Evolutionary conservation across 129 eudicot genomes (phyloP).

Genomic region (Calendula officinalis): DNA sequence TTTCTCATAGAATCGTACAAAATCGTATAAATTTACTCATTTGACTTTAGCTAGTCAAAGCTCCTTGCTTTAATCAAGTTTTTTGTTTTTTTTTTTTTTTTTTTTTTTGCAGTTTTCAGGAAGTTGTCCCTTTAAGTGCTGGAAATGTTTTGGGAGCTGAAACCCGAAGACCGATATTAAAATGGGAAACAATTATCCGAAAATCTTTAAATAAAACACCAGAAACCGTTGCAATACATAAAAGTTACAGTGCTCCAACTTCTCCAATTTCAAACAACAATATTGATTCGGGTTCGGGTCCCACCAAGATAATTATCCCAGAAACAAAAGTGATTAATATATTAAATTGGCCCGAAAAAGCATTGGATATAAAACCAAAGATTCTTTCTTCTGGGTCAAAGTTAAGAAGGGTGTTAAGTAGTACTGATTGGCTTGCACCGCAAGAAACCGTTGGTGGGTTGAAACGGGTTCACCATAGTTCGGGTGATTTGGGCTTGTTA

Average conservation of each 20-base stretch:
- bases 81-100: slow-evolving; percentile 1
- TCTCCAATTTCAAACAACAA: slow-evolving; percentile 66
- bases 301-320: slow-evolving; percentile 15
- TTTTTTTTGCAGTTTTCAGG: slow-evolving; percentile 66
- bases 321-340: slow-evolving; percentile 30
- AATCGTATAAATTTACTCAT: not conserved
- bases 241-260: slow-evolving; percentile 92
- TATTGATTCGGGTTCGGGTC: slow-evolving; percentile 11
- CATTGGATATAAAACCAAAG: slow-evolving; percentile 58
- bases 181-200: slow-evolving; percentile 89
- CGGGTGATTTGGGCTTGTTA: slow-evolving; percentile 57
- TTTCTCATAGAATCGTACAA: not conserved
- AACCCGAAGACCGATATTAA: slow-evolving; percentile 67
- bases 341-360: slow-evolving; percentile 78
- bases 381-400: slow-evolving; percentile 50
- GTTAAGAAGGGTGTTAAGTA: slow-evolving; percentile 64
- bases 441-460: slow-evolving; percentile 36
- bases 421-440: slow-evolving; percentile 47
- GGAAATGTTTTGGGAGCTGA: slow-evolving; percentile 97
- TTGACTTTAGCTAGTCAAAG: slow-evolving; percentile 25
- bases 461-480: slow-evolving; percentile 67
- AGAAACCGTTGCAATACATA: slow-evolving; percentile 49
- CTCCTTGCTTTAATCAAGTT: slow-evolving; percentile 1
- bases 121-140: slow-evolving; percentile 92
- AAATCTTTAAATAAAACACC: slow-evolving; percentile 62